Evolutionary conservation across 352 stramenopile genomes (phyloP).

Genomic region (Globisporangium recalcitrans): DNA sequence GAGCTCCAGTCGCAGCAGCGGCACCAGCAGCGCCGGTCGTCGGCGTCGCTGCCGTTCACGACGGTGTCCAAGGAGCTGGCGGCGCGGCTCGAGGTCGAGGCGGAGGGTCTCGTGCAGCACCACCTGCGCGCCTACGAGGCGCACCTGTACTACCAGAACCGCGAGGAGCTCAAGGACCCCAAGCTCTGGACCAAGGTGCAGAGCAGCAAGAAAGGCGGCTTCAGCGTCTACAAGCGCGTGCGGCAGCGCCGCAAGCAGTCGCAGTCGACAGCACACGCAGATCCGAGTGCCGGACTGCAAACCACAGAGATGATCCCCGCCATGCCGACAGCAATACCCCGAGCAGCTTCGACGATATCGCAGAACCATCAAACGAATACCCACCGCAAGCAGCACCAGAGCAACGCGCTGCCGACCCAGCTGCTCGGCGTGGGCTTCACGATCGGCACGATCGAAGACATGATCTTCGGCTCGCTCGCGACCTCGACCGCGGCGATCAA

Average conservation of each 20-base stretch:
- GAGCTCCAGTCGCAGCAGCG: conserved; percentile 1
- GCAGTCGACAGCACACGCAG: too few species aligned
- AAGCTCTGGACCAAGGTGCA: conserved; percentile 15
- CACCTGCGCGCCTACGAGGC: conserved; percentile 20
- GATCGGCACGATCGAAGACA: conserved; percentile 21
- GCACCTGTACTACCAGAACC: conserved; percentile 16
- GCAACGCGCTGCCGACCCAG: conserved; percentile 11
- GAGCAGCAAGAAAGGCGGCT: conserved; percentile 15
- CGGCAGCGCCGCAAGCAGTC: conserved; percentile 5
- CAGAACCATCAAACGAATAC: neutral
- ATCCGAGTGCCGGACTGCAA: too few species aligned
- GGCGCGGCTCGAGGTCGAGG: conserved; percentile 15
- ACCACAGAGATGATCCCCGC: neutral
- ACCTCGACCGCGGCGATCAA: conserved; percentile 19
- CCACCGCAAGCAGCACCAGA: neutral
- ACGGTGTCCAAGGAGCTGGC: conserved; percentile 13
- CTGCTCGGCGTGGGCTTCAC: conserved; percentile 25
- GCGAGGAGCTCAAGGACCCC: conserved; percentile 17
- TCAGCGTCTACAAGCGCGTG: conserved; percentile 18
- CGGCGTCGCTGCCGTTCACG: conserved; percentile 16
- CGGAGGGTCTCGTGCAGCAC: conserved; percentile 20
- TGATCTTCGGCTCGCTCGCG: conserved; percentile 19
- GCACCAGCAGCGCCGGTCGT: conserved; percentile 11
- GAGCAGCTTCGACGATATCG: neutral
- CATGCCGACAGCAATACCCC: neutral